Evolutionary conservation across 371 early-diverging fungal species (phyloP).

Genomic region (Mortierella sp.): DNA sequence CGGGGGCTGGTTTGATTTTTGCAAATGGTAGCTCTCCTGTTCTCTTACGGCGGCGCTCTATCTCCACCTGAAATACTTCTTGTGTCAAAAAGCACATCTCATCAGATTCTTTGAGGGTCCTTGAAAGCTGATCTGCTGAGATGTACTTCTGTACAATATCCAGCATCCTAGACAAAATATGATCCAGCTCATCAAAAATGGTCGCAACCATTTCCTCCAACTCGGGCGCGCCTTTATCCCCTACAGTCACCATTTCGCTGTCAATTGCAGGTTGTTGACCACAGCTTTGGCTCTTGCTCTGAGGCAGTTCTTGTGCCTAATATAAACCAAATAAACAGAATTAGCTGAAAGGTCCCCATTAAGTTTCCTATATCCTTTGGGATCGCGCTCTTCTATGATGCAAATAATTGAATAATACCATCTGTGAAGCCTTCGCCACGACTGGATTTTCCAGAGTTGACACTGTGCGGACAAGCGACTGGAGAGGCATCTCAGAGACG

Average conservation of each 20-base stretch:
- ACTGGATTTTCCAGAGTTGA: too few relatives aligned
- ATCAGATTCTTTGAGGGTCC: constrained; percentile 18
- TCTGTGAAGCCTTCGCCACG: too few relatives aligned
- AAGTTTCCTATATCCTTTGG: too few relatives aligned
- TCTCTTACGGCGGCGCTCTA: constrained; percentile 4
- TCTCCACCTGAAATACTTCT: constrained; percentile 14
- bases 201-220: constrained; percentile 11
- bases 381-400: too few relatives aligned
- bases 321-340: too few relatives aligned
- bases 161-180: constrained; percentile 19
- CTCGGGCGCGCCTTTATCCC: constrained; percentile 1
- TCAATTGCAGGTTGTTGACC: too few relatives aligned
- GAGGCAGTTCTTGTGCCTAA: too few relatives aligned
- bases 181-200: constrained; percentile 33
- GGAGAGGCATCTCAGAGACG: background rate
- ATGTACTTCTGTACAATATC: constrained; percentile 28
- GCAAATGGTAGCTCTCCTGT: background rate
- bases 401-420: too few relatives aligned
- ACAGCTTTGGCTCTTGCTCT: too few relatives aligned
- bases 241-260: too few relatives aligned
- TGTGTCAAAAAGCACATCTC: constrained; percentile 25
- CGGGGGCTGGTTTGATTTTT: too few relatives aligned
- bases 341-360: too few relatives aligned
- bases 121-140: constrained; percentile 23
- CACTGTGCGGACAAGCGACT: background rate